Percentiles rank a stretch among this genome's conserved stretches.
Conservation (phyloP, 768 basidiomycete species). For the Lepiota brunneoincarnata region DNA sequence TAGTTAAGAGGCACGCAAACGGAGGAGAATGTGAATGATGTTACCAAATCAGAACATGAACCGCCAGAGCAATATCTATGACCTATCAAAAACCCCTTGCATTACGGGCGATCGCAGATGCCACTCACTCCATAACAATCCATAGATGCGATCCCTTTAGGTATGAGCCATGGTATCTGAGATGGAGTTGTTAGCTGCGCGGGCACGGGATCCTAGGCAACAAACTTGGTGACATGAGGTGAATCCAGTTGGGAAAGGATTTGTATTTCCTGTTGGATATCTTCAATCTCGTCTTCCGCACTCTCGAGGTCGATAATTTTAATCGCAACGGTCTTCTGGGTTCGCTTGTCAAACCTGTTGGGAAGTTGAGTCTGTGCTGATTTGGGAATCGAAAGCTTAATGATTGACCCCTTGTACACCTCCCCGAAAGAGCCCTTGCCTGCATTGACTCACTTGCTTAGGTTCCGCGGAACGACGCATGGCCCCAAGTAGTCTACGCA, state of each 20-base stretch:
- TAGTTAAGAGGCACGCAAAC: constrained; percentile 11
- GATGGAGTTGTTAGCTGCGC: constrained; percentile 13
- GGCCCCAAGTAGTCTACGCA: constrained; percentile 28
- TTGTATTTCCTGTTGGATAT: constrained; percentile 98
- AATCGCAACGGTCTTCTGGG: constrained; percentile 96
- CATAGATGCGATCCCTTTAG: constrained; percentile 95
- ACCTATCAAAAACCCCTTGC: constrained; percentile 9
- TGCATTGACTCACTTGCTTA: constrained; percentile 28
- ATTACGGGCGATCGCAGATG: background rate
- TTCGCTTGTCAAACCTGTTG: constrained; percentile 87
- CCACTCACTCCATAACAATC: constrained; percentile 95
- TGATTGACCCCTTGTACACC: constrained; percentile 91
- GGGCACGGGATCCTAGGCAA: constrained; percentile 17
- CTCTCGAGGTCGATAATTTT: constrained; percentile 99
- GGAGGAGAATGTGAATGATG: constrained; percentile 19
- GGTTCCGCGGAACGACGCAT: constrained; percentile 8
- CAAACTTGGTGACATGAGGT: constrained; percentile 92
- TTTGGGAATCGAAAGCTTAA: constrained; percentile 7
- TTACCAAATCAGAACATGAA: constrained; percentile 93
- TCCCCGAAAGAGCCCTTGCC: constrained; percentile 99
- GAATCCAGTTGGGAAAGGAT: constrained; percentile 97
- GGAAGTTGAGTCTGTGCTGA: constrained; percentile 17
- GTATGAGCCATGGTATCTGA: constrained; percentile 91
- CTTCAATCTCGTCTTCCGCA: constrained; percentile 99
- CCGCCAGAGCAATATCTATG: constrained; percentile 94